These are phyloP conservation scores for Liriodendron chinense DNA, from an alignment of 164 flowering plant genomes.

Conservation along the genomic window DNA sequence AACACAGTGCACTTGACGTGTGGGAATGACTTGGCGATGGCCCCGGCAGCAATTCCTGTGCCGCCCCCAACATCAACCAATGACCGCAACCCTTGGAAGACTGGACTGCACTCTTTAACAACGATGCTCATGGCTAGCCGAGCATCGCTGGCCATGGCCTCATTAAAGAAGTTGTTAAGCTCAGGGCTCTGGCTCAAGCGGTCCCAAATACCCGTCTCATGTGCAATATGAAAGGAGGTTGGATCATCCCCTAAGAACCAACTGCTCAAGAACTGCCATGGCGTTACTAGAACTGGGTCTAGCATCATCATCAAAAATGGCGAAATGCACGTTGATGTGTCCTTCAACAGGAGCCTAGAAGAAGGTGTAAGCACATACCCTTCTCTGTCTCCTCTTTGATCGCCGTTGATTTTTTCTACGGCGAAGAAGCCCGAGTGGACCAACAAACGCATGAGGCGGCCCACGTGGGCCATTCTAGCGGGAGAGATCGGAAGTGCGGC, in stretches of 20 bases:
- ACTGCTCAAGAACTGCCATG: slow-evolving; percentile 17
- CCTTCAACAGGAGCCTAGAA: slow-evolving; percentile 3
- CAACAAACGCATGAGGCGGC: slow-evolving; percentile 21
- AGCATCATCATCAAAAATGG: slow-evolving; percentile 24
- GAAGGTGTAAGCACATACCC: slow-evolving; percentile 11
- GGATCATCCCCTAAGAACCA: slow-evolving; percentile 20
- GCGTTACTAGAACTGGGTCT: slow-evolving; percentile 22
- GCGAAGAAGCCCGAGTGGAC: slow-evolving; percentile 19
- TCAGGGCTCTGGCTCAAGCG: neutral
- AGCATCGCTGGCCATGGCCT: slow-evolving; percentile 46
- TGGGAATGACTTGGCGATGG: slow-evolving; percentile 31
- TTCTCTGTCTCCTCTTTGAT: neutral
- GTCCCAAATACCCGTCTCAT: slow-evolving; percentile 23
- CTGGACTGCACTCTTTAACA: slow-evolving; percentile 13
- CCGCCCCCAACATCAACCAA: slow-evolving; percentile 44
- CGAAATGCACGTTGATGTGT: neutral
- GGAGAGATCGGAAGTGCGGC: neutral
- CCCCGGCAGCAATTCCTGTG: slow-evolving; percentile 28
- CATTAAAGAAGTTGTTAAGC: slow-evolving; percentile 21
- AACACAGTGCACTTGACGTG: slow-evolving; percentile 25
- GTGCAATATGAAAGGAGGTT: slow-evolving; percentile 21
- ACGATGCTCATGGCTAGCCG: slow-evolving; percentile 19
- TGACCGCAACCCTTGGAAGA: slow-evolving; percentile 29
- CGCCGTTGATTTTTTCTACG: neutral
- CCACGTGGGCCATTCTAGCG: neutral